Evolutionary conservation across 345 rosid species (phyloP), one percentile per base, ranked within the genome.

Genomic region (Raphanus raphanistrum): DNA sequence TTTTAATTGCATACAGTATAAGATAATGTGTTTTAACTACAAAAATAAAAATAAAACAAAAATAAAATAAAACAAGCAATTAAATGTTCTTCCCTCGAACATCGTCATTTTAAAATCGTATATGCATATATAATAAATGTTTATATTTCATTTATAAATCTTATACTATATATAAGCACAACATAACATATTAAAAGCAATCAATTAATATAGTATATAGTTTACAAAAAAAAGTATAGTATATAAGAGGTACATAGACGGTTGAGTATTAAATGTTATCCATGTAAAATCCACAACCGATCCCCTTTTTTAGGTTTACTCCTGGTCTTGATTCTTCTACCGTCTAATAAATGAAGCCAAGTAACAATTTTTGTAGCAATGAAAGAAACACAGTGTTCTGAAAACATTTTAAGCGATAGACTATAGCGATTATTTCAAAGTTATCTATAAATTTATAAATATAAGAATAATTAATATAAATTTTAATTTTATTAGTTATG

Each of bases 281-380:
- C 38, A 52, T 16, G 12, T 43, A 63, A 63, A 74, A 62, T 70
- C 55, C 26, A 63, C 35, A 54, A 55, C 59, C 12, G 71, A 63
- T 17, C n/a, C 35, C 17, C 36, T 32, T 61, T 32, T 61, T 25
- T 3, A 63, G 29, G 54, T 48, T 76, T 45, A 32, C 52, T 63
- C 58, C 29, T 57, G 13, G 66, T 75, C 28, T 68, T 17, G 29
- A 27, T 55, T 63, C 62, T 74, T 74, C 80, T 70, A 77, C 75
- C 71, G 75, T 63, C 80, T 60, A 77, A 63, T 63, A 52, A 77
- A 70, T 38, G 71, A 33, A 69, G 41, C 21, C 21, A 21, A 21
- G 21, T 21, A 21, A 21, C 21, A 21, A 21, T 21, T 21, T 21
- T 21, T 21, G 21, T 21, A 21, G 21, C 10, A 8, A 36, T 8